Conservation (phyloP, 2,329 filamentous ascomycete genomes). For the Aspergillus ochraceoroseus region DNA sequence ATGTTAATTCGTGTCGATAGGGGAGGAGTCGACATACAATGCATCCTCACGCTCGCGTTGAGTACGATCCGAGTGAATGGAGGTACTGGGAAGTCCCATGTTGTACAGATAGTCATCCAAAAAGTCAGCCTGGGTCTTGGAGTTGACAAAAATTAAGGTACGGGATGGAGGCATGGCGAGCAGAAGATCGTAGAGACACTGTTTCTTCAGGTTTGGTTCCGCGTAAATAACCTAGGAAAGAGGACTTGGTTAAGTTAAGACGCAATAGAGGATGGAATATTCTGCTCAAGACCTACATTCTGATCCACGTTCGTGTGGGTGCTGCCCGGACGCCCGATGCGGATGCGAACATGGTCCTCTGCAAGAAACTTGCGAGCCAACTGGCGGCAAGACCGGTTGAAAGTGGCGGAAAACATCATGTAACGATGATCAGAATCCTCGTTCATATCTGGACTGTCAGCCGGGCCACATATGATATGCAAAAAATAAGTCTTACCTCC, state of each 20-base stretch:
- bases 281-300: constrained; percentile 37
- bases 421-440: constrained; percentile 64
- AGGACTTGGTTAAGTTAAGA: neutral
- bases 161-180: constrained; percentile 65
- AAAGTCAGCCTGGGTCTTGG: constrained; percentile 69
- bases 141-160: constrained; percentile 87
- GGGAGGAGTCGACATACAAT: constrained; percentile 53
- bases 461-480: constrained; percentile 4
- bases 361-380: constrained; percentile 73
- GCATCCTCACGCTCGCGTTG: constrained; percentile 90
- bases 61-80: constrained; percentile 80
- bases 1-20: neutral
- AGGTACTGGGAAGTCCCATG: constrained; percentile 70
- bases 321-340: constrained; percentile 80
- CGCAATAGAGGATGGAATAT: neutral
- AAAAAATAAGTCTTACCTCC: constrained; percentile 60
- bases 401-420: constrained; percentile 92
- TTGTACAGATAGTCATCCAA: constrained; percentile 87
- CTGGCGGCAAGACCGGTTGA: constrained; percentile 71
- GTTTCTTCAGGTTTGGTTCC: constrained; percentile 62
- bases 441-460: constrained; percentile 57
- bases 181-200: constrained; percentile 68
- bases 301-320: constrained; percentile 80
- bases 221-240: constrained; percentile 57
- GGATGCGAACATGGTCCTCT: constrained; percentile 69